Percentiles rank a stretch among this genome's conserved stretches.
phyloP scores from a whole-genome alignment of 352 stramenopile genomes.

The Phytophthora europaea region DNA sequence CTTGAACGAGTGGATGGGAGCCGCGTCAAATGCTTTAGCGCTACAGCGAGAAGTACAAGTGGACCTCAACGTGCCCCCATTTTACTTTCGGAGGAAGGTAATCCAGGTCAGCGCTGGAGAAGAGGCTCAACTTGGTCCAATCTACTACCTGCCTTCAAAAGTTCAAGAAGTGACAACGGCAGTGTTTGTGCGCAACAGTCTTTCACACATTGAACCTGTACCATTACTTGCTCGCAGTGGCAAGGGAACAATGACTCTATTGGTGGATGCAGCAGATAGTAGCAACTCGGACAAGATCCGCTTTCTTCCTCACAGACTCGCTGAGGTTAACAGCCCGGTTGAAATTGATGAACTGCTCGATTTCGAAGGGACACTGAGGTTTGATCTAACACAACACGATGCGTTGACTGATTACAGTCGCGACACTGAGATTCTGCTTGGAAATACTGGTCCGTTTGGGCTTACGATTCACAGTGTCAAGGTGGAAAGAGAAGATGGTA shows the following conservation, averaged over 20 bases:
- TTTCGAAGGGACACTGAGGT: conserved; percentile 27
- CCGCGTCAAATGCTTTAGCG: conserved; percentile 18
- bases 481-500: conserved; percentile 8
- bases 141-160: conserved; percentile 71
- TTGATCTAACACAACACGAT: conserved; percentile 23
- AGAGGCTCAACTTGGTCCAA: conserved; percentile 50
- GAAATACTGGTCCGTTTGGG: conserved; percentile 33
- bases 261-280: conserved; percentile 5
- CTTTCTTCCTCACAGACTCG: conserved; percentile 4
- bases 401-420: conserved; percentile 24
- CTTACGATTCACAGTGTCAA: conserved; percentile 27
- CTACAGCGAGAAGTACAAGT: conserved; percentile 14
- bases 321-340: too few relatives aligned
- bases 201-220: conserved; percentile 74
- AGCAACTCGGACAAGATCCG: background rate
- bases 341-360: conserved; percentile 5
- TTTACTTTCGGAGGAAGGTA: conserved; percentile 46
- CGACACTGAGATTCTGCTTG: conserved; percentile 24
- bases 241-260: conserved; percentile 43
- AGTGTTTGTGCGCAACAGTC: conserved; percentile 68
- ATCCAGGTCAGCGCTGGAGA: conserved; percentile 37
- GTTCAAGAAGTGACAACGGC: conserved; percentile 38
- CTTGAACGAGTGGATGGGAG: conserved; percentile 47
- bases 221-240: conserved; percentile 51
- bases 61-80: conserved; percentile 32